Conservation (phyloP, 768 basidiomycete genomes). For the Lentinula sp. region DNA sequence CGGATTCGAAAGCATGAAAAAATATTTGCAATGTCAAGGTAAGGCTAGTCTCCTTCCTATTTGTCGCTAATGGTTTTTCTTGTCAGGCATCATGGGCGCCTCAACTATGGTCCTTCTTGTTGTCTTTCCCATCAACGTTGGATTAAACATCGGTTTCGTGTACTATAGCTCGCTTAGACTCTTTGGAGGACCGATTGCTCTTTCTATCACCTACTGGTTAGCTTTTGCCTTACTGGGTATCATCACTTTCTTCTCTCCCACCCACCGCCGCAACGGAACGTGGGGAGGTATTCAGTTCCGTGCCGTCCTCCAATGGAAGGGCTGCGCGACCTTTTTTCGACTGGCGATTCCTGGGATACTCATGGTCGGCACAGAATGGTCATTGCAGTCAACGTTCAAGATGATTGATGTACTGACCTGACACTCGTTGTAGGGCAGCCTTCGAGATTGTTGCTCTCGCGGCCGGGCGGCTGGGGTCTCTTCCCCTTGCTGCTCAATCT, state of each 20-base stretch:
- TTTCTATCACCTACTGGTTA: slow-evolving; percentile 67
- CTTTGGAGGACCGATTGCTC: slow-evolving; percentile 60
- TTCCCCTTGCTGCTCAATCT: slow-evolving; percentile 68
- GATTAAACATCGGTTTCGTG: slow-evolving; percentile 53
- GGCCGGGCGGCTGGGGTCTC: slow-evolving; percentile 62
- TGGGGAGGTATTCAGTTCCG: slow-evolving; percentile 55
- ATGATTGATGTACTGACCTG: not conserved
- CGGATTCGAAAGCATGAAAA: slow-evolving; percentile 72
- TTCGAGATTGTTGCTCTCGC: slow-evolving; percentile 80
- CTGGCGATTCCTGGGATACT: slow-evolving; percentile 73
- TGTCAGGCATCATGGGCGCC: slow-evolving; percentile 66
- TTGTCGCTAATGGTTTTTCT: not conserved
- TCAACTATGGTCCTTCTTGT: slow-evolving; percentile 59
- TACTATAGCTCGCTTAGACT: slow-evolving; percentile 59
- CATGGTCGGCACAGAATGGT: slow-evolving; percentile 83
- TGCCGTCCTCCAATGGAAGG: slow-evolving; percentile 36
- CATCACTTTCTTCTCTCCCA: slow-evolving; percentile 42
- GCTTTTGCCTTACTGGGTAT: slow-evolving; percentile 51
- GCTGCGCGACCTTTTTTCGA: slow-evolving; percentile 53
- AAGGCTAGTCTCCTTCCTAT: not conserved
- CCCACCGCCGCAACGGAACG: slow-evolving; percentile 49
- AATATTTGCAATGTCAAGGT: slow-evolving; percentile 80
- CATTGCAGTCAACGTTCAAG: slow-evolving; percentile 10
- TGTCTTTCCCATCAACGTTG: slow-evolving; percentile 61
- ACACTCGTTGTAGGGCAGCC: slow-evolving; percentile 47